phyloP scores from a whole-genome alignment of 345 rosid species.

The Eucalyptus rudis region DNA sequence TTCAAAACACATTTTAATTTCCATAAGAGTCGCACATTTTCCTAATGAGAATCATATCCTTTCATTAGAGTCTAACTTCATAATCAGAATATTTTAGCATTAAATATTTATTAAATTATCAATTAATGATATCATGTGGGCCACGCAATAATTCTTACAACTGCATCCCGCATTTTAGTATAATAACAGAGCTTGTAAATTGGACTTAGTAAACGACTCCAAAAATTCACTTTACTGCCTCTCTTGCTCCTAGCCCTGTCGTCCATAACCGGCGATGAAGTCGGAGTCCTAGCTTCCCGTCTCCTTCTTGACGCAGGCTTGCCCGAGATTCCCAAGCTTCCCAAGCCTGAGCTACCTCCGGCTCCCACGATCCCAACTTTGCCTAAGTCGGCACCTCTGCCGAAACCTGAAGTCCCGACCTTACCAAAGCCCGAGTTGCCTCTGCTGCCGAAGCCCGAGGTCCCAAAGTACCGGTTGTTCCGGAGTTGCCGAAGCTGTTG shows the following conservation, averaged over 20 bases:
- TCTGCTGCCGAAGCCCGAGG: neutral
- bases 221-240: neutral
- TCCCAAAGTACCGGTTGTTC: neutral
- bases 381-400: neutral
- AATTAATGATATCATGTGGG: too few species aligned
- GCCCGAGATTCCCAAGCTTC: neutral
- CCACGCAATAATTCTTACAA: too few species aligned
- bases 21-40: too few species aligned
- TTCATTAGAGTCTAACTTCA: too few species aligned
- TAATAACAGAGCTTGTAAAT: neutral
- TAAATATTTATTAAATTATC: too few species aligned
- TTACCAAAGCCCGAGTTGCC: neutral
- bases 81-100: too few species aligned
- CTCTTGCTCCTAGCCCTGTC: neutral
- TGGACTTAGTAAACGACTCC: neutral
- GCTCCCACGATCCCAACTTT: neutral
- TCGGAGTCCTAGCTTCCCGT: neutral
- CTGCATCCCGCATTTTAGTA: neutral
- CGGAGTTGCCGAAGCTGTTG: neutral
- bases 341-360: neutral
- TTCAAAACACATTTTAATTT: too few species aligned
- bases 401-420: neutral
- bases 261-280: neutral
- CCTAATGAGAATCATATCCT: too few species aligned
- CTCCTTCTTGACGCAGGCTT: neutral